phyloP scores from a whole-genome alignment of 345 rosid genomes.

The Odontarrhena argentea region DNA sequence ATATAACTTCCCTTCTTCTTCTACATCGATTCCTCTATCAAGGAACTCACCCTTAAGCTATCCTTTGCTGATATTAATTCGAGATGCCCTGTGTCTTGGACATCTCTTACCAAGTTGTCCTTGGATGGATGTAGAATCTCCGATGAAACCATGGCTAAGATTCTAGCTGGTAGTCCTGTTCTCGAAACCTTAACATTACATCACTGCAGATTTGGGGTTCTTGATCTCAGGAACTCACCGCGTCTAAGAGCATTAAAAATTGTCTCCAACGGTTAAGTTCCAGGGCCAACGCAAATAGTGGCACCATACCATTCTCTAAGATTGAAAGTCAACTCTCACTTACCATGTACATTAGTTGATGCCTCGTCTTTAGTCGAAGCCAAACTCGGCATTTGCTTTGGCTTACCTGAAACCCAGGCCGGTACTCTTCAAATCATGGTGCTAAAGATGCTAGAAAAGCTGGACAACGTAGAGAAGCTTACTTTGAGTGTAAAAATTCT shows the following conservation, averaged over 20 bases:
- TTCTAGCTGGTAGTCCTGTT: constrained; percentile 23
- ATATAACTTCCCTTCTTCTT: background rate
- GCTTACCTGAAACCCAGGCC: fast-evolving
- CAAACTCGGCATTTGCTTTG: background rate
- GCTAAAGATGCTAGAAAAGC: background rate
- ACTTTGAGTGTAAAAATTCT: background rate
- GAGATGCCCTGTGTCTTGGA: constrained; percentile 1
- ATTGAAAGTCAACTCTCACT: background rate
- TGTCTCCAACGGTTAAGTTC: background rate
- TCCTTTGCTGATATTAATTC: background rate
- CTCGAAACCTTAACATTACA: background rate
- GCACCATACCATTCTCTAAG: constrained; percentile 17
- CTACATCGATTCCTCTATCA: constrained; percentile 4
- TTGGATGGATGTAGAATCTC: background rate
- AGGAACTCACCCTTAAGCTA: background rate
- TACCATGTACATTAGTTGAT: constrained; percentile 4
- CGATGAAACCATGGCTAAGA: constrained; percentile 11
- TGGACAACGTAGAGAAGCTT: constrained; percentile 18
- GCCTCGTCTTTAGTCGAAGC: constrained; percentile 25
- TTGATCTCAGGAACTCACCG: constrained; percentile 24
- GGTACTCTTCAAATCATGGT: background rate
- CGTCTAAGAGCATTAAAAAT: constrained; percentile 12
- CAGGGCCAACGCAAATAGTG: background rate
- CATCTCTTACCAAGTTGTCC: background rate
- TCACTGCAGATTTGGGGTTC: background rate